These are phyloP conservation scores for Quillaja saponaria DNA, from an alignment of 306 rosid genomes.

Conservation along the genomic window DNA sequence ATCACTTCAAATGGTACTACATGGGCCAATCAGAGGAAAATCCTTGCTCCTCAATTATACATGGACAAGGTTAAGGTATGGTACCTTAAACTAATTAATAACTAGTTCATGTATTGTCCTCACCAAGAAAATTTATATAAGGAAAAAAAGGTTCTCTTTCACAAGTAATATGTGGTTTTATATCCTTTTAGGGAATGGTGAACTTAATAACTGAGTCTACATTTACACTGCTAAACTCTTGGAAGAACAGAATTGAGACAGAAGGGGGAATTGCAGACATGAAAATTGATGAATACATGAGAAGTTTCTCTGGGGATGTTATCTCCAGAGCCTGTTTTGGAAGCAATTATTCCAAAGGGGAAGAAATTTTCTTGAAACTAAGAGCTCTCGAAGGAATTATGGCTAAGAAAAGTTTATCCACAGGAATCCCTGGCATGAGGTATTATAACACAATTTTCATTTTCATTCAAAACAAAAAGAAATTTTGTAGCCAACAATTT, in stretches of 20 bases:
- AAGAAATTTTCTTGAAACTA: constrained; percentile 29
- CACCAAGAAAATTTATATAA: too few relatives aligned
- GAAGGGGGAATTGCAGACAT: constrained; percentile 26
- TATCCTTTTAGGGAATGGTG: constrained; percentile 30
- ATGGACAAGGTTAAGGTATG: constrained; percentile 56
- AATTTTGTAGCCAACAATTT: too few relatives aligned
- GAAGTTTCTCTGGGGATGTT: constrained; percentile 36
- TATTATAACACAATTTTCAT: too few relatives aligned
- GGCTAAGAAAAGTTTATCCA: constrained; percentile 12
- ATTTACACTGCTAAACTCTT: constrained; percentile 22
- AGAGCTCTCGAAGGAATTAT: constrained; percentile 18
- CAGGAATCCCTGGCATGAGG: constrained; percentile 35
- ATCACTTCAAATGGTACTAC: constrained; percentile 42
- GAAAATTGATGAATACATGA: constrained; percentile 30
- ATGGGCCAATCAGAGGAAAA: constrained; percentile 47
- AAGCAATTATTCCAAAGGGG: constrained; percentile 33
- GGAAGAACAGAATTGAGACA: constrained; percentile 25
- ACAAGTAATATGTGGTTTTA: not conserved
- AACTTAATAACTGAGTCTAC: constrained; percentile 24
- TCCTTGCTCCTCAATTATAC: constrained; percentile 53
- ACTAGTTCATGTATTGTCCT: too few relatives aligned
- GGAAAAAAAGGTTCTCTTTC: too few relatives aligned
- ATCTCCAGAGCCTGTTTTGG: constrained; percentile 47
- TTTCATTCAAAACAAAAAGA: too few relatives aligned
- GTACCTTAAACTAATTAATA: too few relatives aligned